These are phyloP conservation scores for Penicillium sp. DNA, from an alignment of 2,329 filamentous ascomycete species.

Conservation along the genomic window DNA sequence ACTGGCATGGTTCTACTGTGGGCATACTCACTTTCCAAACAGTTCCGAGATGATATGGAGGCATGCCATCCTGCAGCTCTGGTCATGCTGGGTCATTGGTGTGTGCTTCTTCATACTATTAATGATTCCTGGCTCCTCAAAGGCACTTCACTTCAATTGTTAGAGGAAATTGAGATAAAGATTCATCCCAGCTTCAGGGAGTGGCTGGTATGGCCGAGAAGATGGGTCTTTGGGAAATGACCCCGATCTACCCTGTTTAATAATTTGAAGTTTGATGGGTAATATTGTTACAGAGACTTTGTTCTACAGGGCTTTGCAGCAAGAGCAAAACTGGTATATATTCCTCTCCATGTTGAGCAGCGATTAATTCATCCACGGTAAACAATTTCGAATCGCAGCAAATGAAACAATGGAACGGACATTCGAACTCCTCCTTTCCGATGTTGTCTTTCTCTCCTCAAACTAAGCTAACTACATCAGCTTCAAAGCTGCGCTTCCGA, in stretches of 20 bases:
- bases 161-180: constrained; percentile 15
- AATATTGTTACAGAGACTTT: background rate
- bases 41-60: constrained; percentile 11
- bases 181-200: constrained; percentile 10
- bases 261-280: background rate
- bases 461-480: background rate
- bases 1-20: constrained; percentile 15
- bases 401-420: no score
- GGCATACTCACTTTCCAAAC: constrained; percentile 14
- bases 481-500: background rate
- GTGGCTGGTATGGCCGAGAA: constrained; percentile 16
- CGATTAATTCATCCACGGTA: background rate
- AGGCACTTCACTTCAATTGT: constrained; percentile 7
- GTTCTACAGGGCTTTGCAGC: background rate
- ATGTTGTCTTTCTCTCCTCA: no score
- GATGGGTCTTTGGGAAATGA: constrained; percentile 11
- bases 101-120: constrained; percentile 12
- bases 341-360: background rate
- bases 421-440: no score
- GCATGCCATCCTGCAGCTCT: constrained; percentile 11
- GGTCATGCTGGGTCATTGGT: constrained; percentile 14
- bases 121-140: constrained; percentile 15
- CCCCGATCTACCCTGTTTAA: background rate
- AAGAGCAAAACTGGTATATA: background rate
- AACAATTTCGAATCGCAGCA: background rate